Percentiles rank a stretch among this genome's conserved stretches.
These are phyloP conservation scores for Taphrina pruni DNA, from an alignment of 1,139 yeast genomes.

Conservation along the genomic window DNA sequence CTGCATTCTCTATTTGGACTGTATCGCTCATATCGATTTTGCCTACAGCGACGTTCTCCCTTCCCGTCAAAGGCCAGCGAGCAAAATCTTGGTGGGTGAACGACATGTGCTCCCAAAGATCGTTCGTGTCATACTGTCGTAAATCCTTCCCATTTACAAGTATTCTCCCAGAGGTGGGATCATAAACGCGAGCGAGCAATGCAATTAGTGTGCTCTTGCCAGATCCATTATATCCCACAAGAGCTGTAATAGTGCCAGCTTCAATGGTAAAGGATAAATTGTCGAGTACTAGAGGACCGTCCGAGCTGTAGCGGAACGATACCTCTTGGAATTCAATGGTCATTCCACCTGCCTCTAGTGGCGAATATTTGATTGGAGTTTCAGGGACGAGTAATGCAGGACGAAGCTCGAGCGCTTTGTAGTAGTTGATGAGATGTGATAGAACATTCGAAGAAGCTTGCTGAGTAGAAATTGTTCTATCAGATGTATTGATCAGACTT, in stretches of 20 bases:
- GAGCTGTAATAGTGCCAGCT: slow-evolving; percentile 23
- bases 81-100: slow-evolving; percentile 33
- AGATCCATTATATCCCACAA: slow-evolving; percentile 38
- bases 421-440: slow-evolving; percentile 13
- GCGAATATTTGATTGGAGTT: neutral
- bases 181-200: slow-evolving; percentile 24
- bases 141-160: slow-evolving; percentile 23
- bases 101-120: slow-evolving; percentile 21
- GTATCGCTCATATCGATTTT: slow-evolving; percentile 2
- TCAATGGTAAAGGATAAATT: slow-evolving; percentile 16
- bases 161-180: slow-evolving; percentile 23
- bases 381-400: slow-evolving; percentile 14
- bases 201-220: slow-evolving; percentile 33
- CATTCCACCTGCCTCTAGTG: slow-evolving; percentile 7
- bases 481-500: slow-evolving; percentile 18
- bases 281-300: slow-evolving; percentile 23
- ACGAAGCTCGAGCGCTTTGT: slow-evolving; percentile 27
- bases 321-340: slow-evolving; percentile 26
- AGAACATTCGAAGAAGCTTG: slow-evolving; percentile 13
- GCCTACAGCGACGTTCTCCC: slow-evolving; percentile 36
- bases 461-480: slow-evolving; percentile 8
- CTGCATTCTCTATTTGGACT: slow-evolving; percentile 8
- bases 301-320: slow-evolving; percentile 16
- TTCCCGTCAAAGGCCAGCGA: slow-evolving; percentile 30
- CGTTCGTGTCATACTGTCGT: slow-evolving; percentile 17